phyloP scores from a whole-genome alignment of 352 stramenopile species.

The Phytopythium ostracodes region DNA sequence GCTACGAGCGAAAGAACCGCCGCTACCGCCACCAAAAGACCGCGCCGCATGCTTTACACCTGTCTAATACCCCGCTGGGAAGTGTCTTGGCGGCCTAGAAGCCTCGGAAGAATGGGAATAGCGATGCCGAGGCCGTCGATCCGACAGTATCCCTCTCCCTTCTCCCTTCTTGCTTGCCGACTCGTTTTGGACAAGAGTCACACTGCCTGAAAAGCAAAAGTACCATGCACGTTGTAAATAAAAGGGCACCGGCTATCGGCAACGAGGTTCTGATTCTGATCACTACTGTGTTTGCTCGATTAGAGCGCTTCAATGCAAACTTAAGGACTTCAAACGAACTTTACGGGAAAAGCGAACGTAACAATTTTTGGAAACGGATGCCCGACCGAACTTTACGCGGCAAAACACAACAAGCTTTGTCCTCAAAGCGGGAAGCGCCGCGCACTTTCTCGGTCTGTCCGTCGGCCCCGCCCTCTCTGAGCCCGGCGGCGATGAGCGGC shows the following conservation, averaged over 20 bases:
- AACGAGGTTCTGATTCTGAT: not conserved
- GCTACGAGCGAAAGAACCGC: slow-evolving; percentile 18
- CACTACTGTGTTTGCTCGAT: not conserved
- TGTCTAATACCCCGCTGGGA: not conserved
- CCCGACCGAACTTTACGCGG: not conserved
- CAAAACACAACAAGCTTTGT: not conserved
- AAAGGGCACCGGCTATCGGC: not conserved
- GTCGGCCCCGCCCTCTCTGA: too few relatives aligned
- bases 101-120: not conserved
- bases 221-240: not conserved
- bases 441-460: not conserved
- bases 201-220: slow-evolving; percentile 4
- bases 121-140: not conserved
- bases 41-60: not conserved
- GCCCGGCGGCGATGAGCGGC: slow-evolving; percentile 29
- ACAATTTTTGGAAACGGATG: too few relatives aligned
- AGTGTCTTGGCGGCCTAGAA: not conserved
- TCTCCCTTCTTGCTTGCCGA: not conserved
- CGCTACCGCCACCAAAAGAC: slow-evolving; percentile 9
- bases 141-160: not conserved
- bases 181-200: slow-evolving; percentile 18
- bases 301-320: not conserved
- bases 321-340: too few relatives aligned
- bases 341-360: not conserved
- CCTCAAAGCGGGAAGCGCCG: not conserved